Evolutionary conservation across 495 filamentous ascomycete species (phyloP).

Genomic region (Pseudevernia furfuracea): DNA sequence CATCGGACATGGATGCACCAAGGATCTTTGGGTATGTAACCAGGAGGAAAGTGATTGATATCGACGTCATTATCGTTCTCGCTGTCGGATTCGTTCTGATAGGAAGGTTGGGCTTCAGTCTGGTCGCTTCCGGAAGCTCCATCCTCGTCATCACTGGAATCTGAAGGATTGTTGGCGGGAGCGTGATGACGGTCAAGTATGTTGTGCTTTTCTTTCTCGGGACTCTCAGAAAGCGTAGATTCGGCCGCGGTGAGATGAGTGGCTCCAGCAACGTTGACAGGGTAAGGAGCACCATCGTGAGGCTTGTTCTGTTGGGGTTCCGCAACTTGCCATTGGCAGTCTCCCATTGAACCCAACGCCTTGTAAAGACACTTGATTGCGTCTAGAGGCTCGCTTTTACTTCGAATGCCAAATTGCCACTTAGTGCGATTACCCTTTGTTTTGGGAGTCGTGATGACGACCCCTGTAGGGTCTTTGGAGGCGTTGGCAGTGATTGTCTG

Average conservation of each 20-base stretch:
- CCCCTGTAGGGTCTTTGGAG: constrained; percentile 58
- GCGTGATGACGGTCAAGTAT: background rate
- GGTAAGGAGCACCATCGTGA: constrained; percentile 20
- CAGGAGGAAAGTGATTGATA: constrained; percentile 38
- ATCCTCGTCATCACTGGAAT: background rate
- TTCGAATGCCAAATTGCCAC: constrained; percentile 97
- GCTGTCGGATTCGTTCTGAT: constrained; percentile 31
- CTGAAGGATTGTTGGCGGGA: constrained; percentile 3
- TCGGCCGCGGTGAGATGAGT: constrained; percentile 21
- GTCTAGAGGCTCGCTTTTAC: constrained; percentile 85
- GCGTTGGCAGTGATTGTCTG: constrained; percentile 45
- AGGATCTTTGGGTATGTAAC: constrained; percentile 80
- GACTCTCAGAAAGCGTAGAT: constrained; percentile 24
- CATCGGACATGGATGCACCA: constrained; percentile 94
- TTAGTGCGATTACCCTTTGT: constrained; percentile 51
- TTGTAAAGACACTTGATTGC: constrained; percentile 91
- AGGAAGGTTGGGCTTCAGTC: constrained; percentile 22
- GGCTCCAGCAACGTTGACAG: constrained; percentile 26
- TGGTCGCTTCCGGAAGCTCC: constrained; percentile 18
- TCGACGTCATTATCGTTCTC: constrained; percentile 24
- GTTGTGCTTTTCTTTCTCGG: constrained; percentile 22
- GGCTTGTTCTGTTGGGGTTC: constrained; percentile 31
- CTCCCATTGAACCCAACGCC: constrained; percentile 77
- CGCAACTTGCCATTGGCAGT: constrained; percentile 61
- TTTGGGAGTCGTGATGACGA: constrained; percentile 49